Percentiles rank a stretch among this genome's conserved stretches.
Conservation (phyloP, 2,329 filamentous ascomycete genomes). For the Arthrobotrys musiformis region DNA sequence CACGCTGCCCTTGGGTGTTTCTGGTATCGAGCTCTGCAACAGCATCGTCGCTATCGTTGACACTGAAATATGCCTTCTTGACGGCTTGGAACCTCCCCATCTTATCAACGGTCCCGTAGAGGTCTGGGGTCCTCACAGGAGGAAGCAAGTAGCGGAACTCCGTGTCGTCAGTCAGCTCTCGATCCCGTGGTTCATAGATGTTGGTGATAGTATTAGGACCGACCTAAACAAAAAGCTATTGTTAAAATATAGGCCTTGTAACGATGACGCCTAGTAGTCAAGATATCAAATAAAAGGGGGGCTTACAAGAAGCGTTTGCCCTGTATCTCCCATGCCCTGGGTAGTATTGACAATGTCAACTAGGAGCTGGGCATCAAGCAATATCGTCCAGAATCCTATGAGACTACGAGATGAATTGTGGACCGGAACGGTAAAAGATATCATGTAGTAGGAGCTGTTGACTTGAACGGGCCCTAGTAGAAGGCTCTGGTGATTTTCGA, state of each 20-base stretch:
- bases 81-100: constrained; percentile 55
- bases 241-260: constrained; percentile 18
- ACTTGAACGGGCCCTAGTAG: constrained; percentile 79
- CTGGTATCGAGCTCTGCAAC: constrained; percentile 64
- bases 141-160: constrained; percentile 48
- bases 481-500: constrained; percentile 68
- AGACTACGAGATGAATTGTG: constrained; percentile 66
- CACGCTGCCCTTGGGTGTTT: constrained; percentile 76
- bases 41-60: constrained; percentile 34
- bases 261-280: constrained; percentile 30
- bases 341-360: constrained; percentile 58
- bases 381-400: constrained; percentile 45
- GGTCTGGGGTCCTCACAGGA: constrained; percentile 28
- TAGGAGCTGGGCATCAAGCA: constrained; percentile 55
- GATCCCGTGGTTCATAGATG: constrained; percentile 44
- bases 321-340: constrained; percentile 58
- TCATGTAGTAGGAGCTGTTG: constrained; percentile 77
- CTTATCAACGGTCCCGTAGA: constrained; percentile 48
- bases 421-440: constrained; percentile 85
- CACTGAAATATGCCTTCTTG: constrained; percentile 49
- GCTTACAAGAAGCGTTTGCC: constrained; percentile 58
- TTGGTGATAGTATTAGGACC: constrained; percentile 41
- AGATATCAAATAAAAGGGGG: not conserved
- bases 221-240: constrained; percentile 14
- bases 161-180: constrained; percentile 30